Evolutionary conservation across 148 eudicot species (phyloP).

Genomic region (Vaccinium myrtillus): DNA sequence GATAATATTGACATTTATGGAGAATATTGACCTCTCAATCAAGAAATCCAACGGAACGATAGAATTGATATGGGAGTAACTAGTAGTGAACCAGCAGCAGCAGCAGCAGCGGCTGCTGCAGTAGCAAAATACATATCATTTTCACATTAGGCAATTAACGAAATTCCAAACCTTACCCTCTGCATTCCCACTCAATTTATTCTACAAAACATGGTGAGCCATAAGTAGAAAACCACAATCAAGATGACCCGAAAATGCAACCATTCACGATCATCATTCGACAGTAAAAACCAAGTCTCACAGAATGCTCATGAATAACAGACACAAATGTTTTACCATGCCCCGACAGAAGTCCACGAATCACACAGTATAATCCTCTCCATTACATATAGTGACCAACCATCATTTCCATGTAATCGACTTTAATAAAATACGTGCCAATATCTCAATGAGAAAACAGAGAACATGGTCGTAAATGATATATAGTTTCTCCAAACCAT

Average conservation of each 20-base stretch:
- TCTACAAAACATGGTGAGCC: not conserved
- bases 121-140: not conserved
- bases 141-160: not conserved
- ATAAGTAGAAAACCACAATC: not conserved
- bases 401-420: not conserved
- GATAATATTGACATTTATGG: no score
- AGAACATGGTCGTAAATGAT: not conserved
- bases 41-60: no score
- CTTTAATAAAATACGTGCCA: not conserved
- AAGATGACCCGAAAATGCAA: not conserved
- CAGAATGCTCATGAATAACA: not conserved
- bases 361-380: not conserved
- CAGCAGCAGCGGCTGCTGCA: not conserved
- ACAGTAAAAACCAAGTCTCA: not conserved
- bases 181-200: not conserved
- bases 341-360: not conserved
- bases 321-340: not conserved
- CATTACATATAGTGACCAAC: not conserved
- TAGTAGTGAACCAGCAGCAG: not conserved
- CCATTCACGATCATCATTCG: not conserved
- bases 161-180: not conserved
- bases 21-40: no score
- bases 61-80: not conserved
- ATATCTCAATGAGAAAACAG: not conserved
- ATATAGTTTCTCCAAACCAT: not conserved